phyloP scores from a whole-genome alignment of 139 green algal genomes.

The Volvox reticuliferus region DNA sequence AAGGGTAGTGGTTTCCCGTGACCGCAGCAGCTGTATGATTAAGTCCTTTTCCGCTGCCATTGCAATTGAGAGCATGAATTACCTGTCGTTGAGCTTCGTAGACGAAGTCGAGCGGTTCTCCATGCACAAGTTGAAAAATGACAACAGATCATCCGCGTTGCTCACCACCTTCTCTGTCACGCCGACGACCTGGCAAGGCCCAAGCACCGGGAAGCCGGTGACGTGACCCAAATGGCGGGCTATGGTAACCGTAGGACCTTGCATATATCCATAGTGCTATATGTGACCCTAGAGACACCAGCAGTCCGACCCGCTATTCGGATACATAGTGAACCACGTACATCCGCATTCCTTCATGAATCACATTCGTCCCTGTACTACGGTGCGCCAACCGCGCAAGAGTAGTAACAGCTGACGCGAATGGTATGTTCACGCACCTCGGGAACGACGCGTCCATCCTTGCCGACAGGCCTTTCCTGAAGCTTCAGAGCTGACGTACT shows the following conservation, averaged over 20 bases:
- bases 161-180: conserved; percentile 55
- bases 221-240: not conserved
- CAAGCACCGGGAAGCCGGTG: not conserved
- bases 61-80: not conserved
- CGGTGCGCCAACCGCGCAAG: too few species aligned
- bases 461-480: conserved; percentile 65
- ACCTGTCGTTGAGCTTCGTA: conserved; percentile 81
- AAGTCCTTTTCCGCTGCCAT: too few species aligned
- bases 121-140: conserved; percentile 75
- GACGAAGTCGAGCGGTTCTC: conserved; percentile 64
- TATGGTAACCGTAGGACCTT: too few species aligned
- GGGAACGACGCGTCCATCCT: conserved; percentile 65
- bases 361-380: too few species aligned
- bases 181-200: conserved; percentile 63
- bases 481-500: conserved; percentile 55
- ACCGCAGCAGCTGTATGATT: too few species aligned
- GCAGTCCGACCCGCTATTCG: too few species aligned
- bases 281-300: too few species aligned
- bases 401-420: not conserved
- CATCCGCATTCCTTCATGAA: too few species aligned
- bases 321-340: too few species aligned
- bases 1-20: too few species aligned
- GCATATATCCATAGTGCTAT: too few species aligned
- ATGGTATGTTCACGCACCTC: conserved; percentile 53
- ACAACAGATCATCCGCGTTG: conserved; percentile 61